Conservation (phyloP, 2,329 filamentous ascomycete species). For the Tetracladium maxilliforme region DNA sequence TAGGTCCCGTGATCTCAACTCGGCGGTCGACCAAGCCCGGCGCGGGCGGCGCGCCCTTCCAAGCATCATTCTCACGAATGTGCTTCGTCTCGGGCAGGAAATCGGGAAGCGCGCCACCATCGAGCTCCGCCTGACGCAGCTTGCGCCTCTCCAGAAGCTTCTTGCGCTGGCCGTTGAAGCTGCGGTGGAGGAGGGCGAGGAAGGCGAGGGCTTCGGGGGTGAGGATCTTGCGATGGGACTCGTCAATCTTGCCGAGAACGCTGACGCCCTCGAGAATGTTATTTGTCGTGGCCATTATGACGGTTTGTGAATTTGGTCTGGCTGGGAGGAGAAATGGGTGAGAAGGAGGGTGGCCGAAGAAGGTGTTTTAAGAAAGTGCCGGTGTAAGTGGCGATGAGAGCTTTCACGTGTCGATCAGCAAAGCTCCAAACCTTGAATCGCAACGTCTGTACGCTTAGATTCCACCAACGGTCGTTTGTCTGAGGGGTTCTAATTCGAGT, state of each 20-base stretch:
- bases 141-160: conserved; percentile 74
- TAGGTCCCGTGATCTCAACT: conserved; percentile 94
- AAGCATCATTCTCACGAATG: conserved; percentile 86
- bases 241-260: conserved; percentile 66
- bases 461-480: too few species aligned
- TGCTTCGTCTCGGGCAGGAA: conserved; percentile 93
- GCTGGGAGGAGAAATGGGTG: background rate
- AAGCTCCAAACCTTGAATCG: too few species aligned
- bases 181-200: conserved; percentile 84
- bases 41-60: conserved; percentile 83
- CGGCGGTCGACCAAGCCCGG: conserved; percentile 86
- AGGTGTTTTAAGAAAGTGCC: too few species aligned
- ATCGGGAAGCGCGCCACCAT: conserved; percentile 77
- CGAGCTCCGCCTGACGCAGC: conserved; percentile 80
- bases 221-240: conserved; percentile 77
- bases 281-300: conserved; percentile 54
- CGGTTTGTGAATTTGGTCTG: conserved; percentile 1
- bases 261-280: conserved; percentile 75
- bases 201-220: conserved; percentile 84
- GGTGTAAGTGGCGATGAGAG: too few species aligned
- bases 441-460: too few species aligned
- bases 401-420: too few species aligned
- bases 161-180: conserved; percentile 85
- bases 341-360: too few species aligned
- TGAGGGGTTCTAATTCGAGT: too few species aligned